Evolutionary conservation across 371 early-diverging fungal genomes (phyloP).

Genomic region (Mycotypha africana): DNA sequence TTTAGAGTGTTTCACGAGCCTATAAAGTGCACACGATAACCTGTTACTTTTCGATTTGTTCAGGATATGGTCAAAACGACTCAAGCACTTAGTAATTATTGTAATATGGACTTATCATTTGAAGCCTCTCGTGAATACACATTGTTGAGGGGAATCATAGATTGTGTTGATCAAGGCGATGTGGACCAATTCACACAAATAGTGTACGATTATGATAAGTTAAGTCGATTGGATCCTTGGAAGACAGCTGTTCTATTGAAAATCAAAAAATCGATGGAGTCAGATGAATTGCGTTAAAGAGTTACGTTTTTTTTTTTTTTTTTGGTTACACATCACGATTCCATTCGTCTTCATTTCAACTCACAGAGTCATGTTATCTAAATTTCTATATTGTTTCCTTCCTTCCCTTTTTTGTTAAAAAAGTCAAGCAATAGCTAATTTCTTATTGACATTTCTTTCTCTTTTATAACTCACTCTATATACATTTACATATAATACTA

Average conservation of each 20-base stretch:
- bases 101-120: slow-evolving; percentile 80
- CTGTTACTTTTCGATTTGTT: no score
- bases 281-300: slow-evolving; percentile 33
- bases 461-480: no score
- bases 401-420: neutral
- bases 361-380: slow-evolving; percentile 5
- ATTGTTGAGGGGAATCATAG: slow-evolving; percentile 70
- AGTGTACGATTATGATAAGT: slow-evolving; percentile 80
- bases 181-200: slow-evolving; percentile 76
- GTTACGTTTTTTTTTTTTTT: neutral
- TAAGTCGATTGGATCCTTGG: slow-evolving; percentile 93
- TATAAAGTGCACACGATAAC: neutral
- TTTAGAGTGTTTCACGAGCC: no score
- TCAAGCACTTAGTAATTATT: slow-evolving; percentile 37
- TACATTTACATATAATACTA: no score
- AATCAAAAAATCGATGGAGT: slow-evolving; percentile 62
- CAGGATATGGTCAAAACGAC: slow-evolving; percentile 34
- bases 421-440: no score
- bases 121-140: slow-evolving; percentile 77
- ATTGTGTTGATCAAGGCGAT: slow-evolving; percentile 76
- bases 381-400: neutral
- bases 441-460: no score
- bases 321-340: slow-evolving; percentile 4
- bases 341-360: no score
- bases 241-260: slow-evolving; percentile 87